Conservation (phyloP, 257 asterid species). For the Agastache rugosa region DNA sequence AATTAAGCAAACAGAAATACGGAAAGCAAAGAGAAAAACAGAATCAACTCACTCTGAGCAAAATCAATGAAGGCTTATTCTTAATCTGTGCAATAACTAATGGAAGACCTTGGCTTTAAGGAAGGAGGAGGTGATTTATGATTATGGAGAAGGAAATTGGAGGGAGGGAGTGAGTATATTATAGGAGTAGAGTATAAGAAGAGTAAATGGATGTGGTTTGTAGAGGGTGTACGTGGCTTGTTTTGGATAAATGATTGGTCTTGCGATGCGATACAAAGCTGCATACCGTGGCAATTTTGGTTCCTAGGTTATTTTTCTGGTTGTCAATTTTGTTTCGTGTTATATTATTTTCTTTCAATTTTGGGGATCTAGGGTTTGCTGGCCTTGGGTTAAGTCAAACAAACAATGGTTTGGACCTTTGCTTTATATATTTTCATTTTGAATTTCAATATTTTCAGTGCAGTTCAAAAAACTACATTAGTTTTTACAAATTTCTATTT, state of each 20-base stretch:
- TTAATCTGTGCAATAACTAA: not conserved
- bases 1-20: constrained; percentile 8
- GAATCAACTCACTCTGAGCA: not conserved
- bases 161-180: constrained; percentile 13
- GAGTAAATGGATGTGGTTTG: constrained; percentile 70
- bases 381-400: not conserved
- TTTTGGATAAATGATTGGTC: constrained; percentile 43
- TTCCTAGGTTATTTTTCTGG: constrained; percentile 24
- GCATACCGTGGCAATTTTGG: not conserved
- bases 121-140: constrained; percentile 5
- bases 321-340: constrained; percentile 13
- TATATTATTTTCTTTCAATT: not conserved
- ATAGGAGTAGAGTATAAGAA: constrained; percentile 41
- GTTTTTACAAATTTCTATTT: too few species aligned
- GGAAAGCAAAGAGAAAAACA: not conserved
- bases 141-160: constrained; percentile 16
- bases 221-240: constrained; percentile 61
- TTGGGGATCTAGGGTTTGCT: constrained; percentile 21
- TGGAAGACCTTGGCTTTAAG: constrained; percentile 38
- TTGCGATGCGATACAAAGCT: constrained; percentile 12
- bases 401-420: not conserved
- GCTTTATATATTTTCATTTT: not conserved
- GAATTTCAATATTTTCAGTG: not conserved
- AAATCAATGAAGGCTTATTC: not conserved
- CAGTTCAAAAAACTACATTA: too few species aligned